Evolutionary conservation across 2,329 filamentous ascomycete genomes (phyloP), one percentile per base, ranked within the genome.

Genomic region (Fusarium subtropicale): DNA sequence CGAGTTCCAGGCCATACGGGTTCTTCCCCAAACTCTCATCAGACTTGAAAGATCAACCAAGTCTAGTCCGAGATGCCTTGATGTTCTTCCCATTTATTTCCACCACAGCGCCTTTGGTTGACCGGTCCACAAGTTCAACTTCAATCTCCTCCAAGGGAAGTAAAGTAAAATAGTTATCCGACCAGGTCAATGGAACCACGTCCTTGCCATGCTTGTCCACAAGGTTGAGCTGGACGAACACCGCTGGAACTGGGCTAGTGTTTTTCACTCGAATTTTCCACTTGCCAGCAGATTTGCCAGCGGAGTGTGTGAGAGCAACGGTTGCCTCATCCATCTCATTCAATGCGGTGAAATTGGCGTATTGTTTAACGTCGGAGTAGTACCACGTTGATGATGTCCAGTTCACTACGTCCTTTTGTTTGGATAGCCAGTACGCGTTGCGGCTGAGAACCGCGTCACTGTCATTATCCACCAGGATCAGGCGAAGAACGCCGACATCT

Each of bases 321-420:
- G n/a, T 24, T 7, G 52, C 52, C 36, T 0, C 18, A 16, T 55
- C 41, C 52, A 55, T 55, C 7, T 20, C 11, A 2, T 8, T 28
- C 41, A 55, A 15, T 0, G 52, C 52, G 16, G 52, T 22, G 2
- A 55, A 55, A 8, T 55, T 11, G 4, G 52, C 52, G 2, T 15
- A 55, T 6, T 55, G 13, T 18, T 55, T 36, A 18, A 55, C 31
- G 9, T 55, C 41, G 5, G 22, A 13, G 6, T 28, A 46, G 30
- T 55, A 55, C 52, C 52, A 55, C 2, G 52, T 55, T 1, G 41
- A 47, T 9, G n/a, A 31, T 44, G 18, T 4, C 52, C 52, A 55
- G 31, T 55, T 10, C 8, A 55, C 52, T 8, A 22, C n/a, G 9
- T 55, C 52, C 2, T 28, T 55, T 36, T 55, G 41, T 16, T 47